Evolutionary conservation across 164 flowering plant genomes (phyloP), one percentile per base, ranked within the genome.

Genomic region (Kalanchoe fedtschenkoi): DNA sequence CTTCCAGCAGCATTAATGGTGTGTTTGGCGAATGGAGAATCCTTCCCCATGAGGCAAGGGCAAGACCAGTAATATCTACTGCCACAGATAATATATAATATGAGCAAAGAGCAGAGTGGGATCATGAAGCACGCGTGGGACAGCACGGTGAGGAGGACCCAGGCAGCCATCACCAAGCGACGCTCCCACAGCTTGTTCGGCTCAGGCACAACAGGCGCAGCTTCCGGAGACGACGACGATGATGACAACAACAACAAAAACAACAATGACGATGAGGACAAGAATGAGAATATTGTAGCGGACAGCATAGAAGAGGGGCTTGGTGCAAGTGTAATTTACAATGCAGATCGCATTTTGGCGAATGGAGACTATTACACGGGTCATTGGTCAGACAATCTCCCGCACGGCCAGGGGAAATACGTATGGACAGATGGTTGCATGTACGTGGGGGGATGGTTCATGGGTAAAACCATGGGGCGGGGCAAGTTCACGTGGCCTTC

Each of bases 341-440:
- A 51, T 4, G 56, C 56, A 11, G 56, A 51, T 24, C 56, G 56
- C 0, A 61, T 73, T 6, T 72, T 89, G 55, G 41, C 83, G 39
- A 83, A 77, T 67, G 98, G 96, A 0, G 98, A 91, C 63, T 72
- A 75, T 62, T 91, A 91, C 70, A 85, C 82, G 0, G 98, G 98
- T 6, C 78, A 80, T n/a, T 91, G 90, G 89, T 58, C 68, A 0
- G 84, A 73, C 11, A 68, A 72, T 47, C 61, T 73, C 17, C 91
- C 96, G 0, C 82, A 85, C 54, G 98, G 96, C 0, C 65, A 71
- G 1, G 97, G 97, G 0, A 89, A 85, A 75, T 89, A 81, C 38
- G 62, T 89, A 0, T 91, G 97, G 97, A 74, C 78, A 0, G 97
- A 91, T 66, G 97, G 96, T 7, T 89, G 98, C 61, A 85, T 87